Evolutionary conservation across 306 rosid species (phyloP), one percentile per base, ranked within the genome.

Genomic region (Pachyrhizus erosus): DNA sequence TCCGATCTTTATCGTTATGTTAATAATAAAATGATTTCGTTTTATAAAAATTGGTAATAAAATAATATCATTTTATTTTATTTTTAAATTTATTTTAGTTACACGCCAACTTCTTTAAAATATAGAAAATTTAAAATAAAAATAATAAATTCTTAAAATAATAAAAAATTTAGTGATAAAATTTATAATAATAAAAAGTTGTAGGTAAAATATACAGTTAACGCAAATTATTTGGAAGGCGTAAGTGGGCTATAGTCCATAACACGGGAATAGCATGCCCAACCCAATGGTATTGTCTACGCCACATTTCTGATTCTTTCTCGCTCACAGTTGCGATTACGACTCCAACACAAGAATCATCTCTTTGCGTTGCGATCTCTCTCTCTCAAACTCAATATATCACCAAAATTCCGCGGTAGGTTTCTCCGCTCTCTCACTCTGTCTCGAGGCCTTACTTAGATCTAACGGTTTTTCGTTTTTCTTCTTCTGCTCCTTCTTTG

Each of bases 391-490:
- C 57, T 51, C 23, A 17, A 51, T 5, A 54, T 7, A 54, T 54
- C 13, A 0, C n/a, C 58, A 8, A 46, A 27, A 5, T 3, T 73
- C 5, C 9, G 17, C 14, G 75, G 75, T 69, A 21, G 13, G 75
- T 70, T 34, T 71, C 51, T 82, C 70, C 21, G 20, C 12, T 70
- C 10, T 39, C 57, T 42, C 15, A 21, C 70, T 17, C 21, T 64
- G 1, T 60, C 37, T 12, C 79, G 37, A 74, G 20, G 65, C 46
- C 34, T 31, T 76, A 15, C 2, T 40, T 61, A 45, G 78, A 82
- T 82, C 82, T 82, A 51, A n/a, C 8, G 55, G 29, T 69, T 55
- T 68, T 21, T 14, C 65, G 12, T 12, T 82, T 49, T 49, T 33
- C 31, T 73, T 73, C 15, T 11, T 10, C 65, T 23, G 2, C 65